Evolutionary conservation across 345 rosid species (phyloP).

Genomic region (Eutrema yunnanense): DNA sequence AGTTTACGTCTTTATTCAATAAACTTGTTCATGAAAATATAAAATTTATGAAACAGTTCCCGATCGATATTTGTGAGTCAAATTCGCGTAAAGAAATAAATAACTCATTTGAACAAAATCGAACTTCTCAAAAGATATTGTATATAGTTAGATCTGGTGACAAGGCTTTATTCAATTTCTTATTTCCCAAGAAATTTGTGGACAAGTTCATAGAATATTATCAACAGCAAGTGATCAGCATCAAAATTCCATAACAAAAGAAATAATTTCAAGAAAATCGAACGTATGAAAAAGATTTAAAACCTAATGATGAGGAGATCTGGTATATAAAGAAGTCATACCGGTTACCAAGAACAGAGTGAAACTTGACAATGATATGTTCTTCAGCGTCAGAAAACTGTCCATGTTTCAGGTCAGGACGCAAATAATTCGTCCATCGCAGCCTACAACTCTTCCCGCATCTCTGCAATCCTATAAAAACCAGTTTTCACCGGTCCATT

Average conservation of each 20-base stretch:
- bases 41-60: background rate
- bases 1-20: background rate
- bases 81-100: background rate
- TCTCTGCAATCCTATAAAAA: constrained; percentile 62
- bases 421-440: constrained; percentile 87
- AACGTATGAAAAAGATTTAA: background rate
- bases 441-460: constrained; percentile 93
- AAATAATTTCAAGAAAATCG: background rate
- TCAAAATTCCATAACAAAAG: background rate
- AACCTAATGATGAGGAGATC: background rate
- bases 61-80: background rate
- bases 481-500: background rate
- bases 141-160: background rate
- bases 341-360: constrained; percentile 91
- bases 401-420: constrained; percentile 84
- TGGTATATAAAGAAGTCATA: constrained; percentile 6
- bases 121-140: background rate
- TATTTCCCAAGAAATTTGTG: background rate
- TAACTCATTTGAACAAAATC: background rate
- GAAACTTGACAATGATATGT: constrained; percentile 79
- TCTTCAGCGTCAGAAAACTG: constrained; percentile 73
- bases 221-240: background rate
- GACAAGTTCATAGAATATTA: background rate
- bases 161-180: background rate
- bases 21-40: background rate